phyloP scores from a whole-genome alignment of 768 basidiomycete species.

The Botryobasidium botryosum region DNA sequence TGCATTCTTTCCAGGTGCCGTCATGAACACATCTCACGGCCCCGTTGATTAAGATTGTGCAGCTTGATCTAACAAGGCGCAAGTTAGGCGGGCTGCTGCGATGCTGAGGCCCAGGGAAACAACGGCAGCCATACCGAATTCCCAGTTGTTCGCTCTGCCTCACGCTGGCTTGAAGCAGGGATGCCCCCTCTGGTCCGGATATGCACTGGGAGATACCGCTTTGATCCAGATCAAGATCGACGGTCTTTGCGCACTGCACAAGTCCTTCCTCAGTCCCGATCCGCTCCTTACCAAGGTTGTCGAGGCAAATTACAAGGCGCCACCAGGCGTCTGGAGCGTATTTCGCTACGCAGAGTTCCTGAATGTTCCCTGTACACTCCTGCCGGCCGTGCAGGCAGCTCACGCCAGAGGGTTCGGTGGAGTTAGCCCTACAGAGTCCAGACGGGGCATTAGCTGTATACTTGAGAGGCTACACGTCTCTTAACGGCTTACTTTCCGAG shows the following conservation, averaged over 20 bases:
- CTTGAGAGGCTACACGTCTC: conserved; percentile 2
- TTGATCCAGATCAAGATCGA: conserved; percentile 49
- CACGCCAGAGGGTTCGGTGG: conserved; percentile 58
- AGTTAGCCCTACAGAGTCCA: conserved; percentile 31
- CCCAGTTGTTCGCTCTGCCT: conserved; percentile 26
- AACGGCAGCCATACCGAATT: conserved; percentile 33
- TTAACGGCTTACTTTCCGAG: conserved; percentile 45
- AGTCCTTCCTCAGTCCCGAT: conserved; percentile 54
- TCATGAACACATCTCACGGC: conserved; percentile 54
- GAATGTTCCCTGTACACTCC: conserved; percentile 81
- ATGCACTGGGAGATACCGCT: conserved; percentile 31
- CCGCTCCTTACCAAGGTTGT: conserved; percentile 35
- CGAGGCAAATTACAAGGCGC: conserved; percentile 69
- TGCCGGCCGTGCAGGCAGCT: conserved; percentile 64
- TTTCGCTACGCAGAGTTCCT: conserved; percentile 56
- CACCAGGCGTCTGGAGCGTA: conserved; percentile 46
- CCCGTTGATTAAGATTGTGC: conserved; percentile 64
- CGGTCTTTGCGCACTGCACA: conserved; percentile 42
- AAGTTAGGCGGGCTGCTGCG: conserved; percentile 6
- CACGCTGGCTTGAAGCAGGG: conserved; percentile 47
- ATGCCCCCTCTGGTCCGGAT: conserved; percentile 40
- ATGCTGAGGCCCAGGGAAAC: conserved; percentile 1
- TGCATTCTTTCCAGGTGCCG: conserved; percentile 56
- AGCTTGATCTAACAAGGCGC: conserved; percentile 45
- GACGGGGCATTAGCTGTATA: background rate